These are phyloP conservation scores for Psilocybe subaeruginosa DNA, from an alignment of 768 basidiomycete genomes.

Conservation along the genomic window DNA sequence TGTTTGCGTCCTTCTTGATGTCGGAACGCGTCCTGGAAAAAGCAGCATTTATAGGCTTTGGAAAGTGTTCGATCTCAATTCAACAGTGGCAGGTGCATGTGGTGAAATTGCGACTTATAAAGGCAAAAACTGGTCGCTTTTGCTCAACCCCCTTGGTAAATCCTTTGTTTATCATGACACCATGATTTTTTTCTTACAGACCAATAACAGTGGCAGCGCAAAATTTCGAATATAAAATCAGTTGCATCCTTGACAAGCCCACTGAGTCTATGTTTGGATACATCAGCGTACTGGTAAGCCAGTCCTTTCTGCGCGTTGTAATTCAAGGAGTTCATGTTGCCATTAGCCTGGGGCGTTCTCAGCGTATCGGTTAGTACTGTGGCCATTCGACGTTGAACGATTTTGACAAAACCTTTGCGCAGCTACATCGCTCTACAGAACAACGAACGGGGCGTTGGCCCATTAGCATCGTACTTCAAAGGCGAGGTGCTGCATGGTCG, in stretches of 20 bases:
- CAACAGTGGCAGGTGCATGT: slow-evolving; percentile 93
- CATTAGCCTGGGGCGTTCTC: slow-evolving; percentile 90
- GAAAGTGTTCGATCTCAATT: slow-evolving; percentile 93
- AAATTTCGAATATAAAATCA: slow-evolving; percentile 95
- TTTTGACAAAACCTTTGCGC: slow-evolving; percentile 1
- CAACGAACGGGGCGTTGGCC: slow-evolving; percentile 78
- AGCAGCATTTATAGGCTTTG: slow-evolving; percentile 93
- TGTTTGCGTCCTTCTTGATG: slow-evolving; percentile 90
- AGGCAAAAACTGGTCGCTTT: slow-evolving; percentile 81
- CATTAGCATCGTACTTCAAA: slow-evolving; percentile 95
- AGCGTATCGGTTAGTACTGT: slow-evolving; percentile 64
- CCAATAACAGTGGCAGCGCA: slow-evolving; percentile 76
- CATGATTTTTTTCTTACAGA: background rate
- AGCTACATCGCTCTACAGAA: slow-evolving; percentile 91
- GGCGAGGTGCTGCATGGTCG: slow-evolving; percentile 86
- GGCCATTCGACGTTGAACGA: background rate
- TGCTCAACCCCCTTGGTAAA: slow-evolving; percentile 84
- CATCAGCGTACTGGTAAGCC: slow-evolving; percentile 83
- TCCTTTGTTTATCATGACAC: slow-evolving; percentile 1
- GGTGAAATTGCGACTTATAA: slow-evolving; percentile 97
- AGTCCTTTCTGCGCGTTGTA: too few species aligned
- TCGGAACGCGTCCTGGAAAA: slow-evolving; percentile 88
- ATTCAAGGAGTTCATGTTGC: too few species aligned
- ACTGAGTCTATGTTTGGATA: slow-evolving; percentile 93
- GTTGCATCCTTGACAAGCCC: slow-evolving; percentile 89